Evolutionary conservation across 2,329 filamentous ascomycete genomes (phyloP).

Genomic region (Colletotrichum liriopes): DNA sequence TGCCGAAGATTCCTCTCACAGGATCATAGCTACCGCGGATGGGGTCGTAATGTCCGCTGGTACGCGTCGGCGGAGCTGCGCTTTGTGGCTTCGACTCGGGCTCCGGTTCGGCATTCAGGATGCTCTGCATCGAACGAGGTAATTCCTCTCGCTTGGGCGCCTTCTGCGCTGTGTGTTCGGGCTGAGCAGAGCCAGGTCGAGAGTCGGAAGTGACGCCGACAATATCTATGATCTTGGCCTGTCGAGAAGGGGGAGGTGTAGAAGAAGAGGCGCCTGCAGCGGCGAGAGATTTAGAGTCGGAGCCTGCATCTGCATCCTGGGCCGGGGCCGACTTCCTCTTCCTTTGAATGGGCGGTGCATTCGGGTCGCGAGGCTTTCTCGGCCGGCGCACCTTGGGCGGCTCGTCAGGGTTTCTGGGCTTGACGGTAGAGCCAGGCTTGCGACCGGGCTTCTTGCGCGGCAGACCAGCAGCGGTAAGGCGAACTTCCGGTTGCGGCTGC

Average conservation of each 20-base stretch:
- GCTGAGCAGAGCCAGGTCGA: conserved; percentile 48
- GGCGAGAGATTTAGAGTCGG: conserved; percentile 53
- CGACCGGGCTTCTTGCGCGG: conserved; percentile 76
- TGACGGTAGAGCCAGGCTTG: conserved; percentile 72
- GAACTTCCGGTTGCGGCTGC: conserved; percentile 40
- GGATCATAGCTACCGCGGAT: conserved; percentile 84
- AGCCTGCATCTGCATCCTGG: conserved; percentile 55
- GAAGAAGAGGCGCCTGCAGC: conserved; percentile 49
- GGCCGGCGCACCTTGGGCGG: conserved; percentile 67
- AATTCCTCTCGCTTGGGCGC: conserved; percentile 67
- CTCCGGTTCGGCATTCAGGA: conserved; percentile 68
- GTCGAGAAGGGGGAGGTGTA: conserved; percentile 48
- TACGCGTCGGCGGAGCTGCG: conserved; percentile 65
- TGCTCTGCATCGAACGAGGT: conserved; percentile 69
- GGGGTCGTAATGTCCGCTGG: conserved; percentile 89
- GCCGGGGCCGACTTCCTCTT: conserved; percentile 67
- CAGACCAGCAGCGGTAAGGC: conserved; percentile 70
- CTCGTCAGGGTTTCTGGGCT: conserved; percentile 60
- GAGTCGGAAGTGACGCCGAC: conserved; percentile 46
- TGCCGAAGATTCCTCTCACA: conserved; percentile 62
- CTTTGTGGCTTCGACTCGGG: conserved; percentile 60
- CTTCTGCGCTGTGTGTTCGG: conserved; percentile 58
- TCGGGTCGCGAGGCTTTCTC: conserved; percentile 73
- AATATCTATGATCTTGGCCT: conserved; percentile 60
- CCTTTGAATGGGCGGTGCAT: conserved; percentile 68